A percentile compares a stretch with the other conserved stretches of the same genome.
These are phyloP conservation scores for Boletus vinaceobasis DNA, from an alignment of 768 basidiomycete genomes.

Conservation along the genomic window DNA sequence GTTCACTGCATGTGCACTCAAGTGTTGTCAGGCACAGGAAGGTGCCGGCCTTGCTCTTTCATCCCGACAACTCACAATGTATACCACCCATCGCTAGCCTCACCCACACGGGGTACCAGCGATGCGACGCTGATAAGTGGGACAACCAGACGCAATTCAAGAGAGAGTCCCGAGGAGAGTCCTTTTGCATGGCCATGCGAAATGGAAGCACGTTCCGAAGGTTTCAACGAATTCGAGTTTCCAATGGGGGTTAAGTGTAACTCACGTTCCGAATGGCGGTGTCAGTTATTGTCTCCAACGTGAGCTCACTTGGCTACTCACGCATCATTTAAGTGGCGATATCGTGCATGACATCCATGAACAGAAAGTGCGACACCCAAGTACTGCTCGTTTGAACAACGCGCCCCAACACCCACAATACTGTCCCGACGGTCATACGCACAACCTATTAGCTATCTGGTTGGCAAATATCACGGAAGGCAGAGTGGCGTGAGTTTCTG, in stretches of 20 bases:
- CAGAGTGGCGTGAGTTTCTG: no score
- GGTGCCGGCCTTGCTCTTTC: no score
- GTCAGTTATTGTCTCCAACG: neutral
- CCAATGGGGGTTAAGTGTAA: neutral
- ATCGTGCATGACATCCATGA: neutral
- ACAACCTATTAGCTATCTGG: no score
- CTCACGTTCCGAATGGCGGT: neutral
- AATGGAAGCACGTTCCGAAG: neutral
- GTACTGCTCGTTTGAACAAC: no score
- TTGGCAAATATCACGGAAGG: no score
- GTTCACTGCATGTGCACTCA: no score
- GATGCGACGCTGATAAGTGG: neutral
- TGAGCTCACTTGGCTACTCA: no score
- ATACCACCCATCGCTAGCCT: neutral
- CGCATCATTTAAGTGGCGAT: neutral
- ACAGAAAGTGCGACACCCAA: no score
- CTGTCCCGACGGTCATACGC: no score
- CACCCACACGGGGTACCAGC: neutral
- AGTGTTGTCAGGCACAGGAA: no score
- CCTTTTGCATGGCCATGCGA: neutral
- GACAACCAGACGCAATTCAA: neutral
- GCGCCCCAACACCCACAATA: no score
- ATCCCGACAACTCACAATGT: neutral
- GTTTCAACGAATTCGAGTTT: neutral
- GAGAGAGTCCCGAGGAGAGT: no score